These are phyloP conservation scores for Penicillium pulvis DNA, from an alignment of 495 filamentous ascomycete genomes.

Conservation along the genomic window DNA sequence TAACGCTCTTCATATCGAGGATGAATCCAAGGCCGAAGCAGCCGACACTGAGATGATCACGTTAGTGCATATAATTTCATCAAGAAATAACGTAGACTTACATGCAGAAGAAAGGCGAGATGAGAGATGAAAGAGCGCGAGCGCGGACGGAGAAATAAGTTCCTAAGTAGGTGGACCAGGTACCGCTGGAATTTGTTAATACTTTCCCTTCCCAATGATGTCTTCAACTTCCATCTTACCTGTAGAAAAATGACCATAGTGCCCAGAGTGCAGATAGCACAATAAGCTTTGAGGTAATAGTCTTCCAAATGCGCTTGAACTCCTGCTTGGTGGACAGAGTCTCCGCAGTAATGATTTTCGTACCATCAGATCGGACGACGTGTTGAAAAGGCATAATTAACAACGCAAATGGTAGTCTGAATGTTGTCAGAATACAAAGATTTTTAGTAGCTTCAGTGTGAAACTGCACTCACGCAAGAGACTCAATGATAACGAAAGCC, in stretches of 20 bases:
- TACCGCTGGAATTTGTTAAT: conserved; percentile 24
- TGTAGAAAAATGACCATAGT: conserved; percentile 37
- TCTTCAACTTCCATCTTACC: conserved; percentile 8
- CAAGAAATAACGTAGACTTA: conserved; percentile 8
- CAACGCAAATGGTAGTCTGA: conserved; percentile 30
- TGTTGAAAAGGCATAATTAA: conserved; percentile 31
- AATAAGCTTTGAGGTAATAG: conserved; percentile 32
- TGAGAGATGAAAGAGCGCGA: conserved; percentile 32
- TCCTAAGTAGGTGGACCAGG: conserved; percentile 33
- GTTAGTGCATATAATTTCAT: not conserved
- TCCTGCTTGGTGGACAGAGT: conserved; percentile 31
- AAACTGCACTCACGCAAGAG: conserved; percentile 27
- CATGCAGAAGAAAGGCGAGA: conserved; percentile 39
- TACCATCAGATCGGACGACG: conserved; percentile 33
- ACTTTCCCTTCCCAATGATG: not conserved
- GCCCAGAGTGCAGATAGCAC: conserved; percentile 31
- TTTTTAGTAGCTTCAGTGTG: not conserved
- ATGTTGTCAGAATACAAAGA: not conserved
- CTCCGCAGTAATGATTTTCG: conserved; percentile 28
- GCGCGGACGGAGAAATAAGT: conserved; percentile 35
- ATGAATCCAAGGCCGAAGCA: conserved; percentile 37
- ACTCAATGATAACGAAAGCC: conserved; percentile 36
- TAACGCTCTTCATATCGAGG: conserved; percentile 33
- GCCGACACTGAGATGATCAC: conserved; percentile 21
- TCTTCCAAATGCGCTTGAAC: conserved; percentile 29